A percentile compares a stretch with the other conserved stretches of the same genome.
phyloP scores from a whole-genome alignment of 495 filamentous ascomycete genomes.

The Penicillium flavigenum region DNA sequence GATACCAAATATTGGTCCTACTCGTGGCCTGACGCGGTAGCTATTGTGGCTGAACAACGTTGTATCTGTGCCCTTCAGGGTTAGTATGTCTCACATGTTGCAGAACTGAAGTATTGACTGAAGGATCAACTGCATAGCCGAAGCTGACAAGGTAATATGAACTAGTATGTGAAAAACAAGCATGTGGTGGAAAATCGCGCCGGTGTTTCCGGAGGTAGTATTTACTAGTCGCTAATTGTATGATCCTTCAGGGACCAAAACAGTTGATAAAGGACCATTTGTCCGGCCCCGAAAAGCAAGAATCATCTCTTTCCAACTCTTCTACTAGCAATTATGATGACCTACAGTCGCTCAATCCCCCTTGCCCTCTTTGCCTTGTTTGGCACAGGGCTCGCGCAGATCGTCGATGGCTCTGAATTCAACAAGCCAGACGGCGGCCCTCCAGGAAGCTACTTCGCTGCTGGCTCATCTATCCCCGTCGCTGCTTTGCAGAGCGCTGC shows the following conservation, averaged over 20 bases:
- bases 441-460: slow-evolving; percentile 32
- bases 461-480: slow-evolving; percentile 27
- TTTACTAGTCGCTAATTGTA: background rate
- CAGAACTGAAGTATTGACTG: background rate
- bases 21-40: background rate
- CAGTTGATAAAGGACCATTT: background rate
- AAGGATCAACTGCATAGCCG: slow-evolving; percentile 1
- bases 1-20: background rate
- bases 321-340: slow-evolving; percentile 4
- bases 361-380: slow-evolving; percentile 15
- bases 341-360: slow-evolving; percentile 1
- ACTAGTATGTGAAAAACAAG: background rate
- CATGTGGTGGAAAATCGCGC: background rate
- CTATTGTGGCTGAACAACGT: background rate
- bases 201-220: background rate
- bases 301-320: background rate
- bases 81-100: slow-evolving; percentile 2
- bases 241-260: background rate
- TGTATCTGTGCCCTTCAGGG: background rate
- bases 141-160: background rate
- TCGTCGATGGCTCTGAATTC: slow-evolving; percentile 27
- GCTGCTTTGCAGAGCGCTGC: slow-evolving; percentile 30
- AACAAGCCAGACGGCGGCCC: slow-evolving; percentile 29
- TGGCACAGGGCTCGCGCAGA: slow-evolving; percentile 19
- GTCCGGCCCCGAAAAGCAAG: background rate